phyloP scores from a whole-genome alignment of 805 yeast species.

The Metschnikowia amazonensis region DNA sequence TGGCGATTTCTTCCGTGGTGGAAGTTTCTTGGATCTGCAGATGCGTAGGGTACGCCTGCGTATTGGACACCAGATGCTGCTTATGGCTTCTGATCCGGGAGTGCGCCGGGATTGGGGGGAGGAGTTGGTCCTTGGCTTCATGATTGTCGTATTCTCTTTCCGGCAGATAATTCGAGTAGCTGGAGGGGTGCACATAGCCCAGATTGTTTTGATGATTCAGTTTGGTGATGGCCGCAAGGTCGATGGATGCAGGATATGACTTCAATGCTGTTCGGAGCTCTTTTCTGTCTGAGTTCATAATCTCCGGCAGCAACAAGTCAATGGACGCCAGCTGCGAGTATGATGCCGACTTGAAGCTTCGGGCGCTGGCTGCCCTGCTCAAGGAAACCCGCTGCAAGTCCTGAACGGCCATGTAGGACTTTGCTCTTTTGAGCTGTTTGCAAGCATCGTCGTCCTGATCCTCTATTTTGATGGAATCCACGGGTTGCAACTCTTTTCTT shows the following conservation, averaged over 20 bases:
- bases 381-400: conserved; percentile 8
- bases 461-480: conserved; percentile 34
- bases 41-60: conserved; percentile 12
- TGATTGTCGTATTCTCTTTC: conserved; percentile 2
- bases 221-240: conserved; percentile 52
- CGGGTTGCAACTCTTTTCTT: conserved; percentile 20
- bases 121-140: conserved; percentile 3
- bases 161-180: conserved; percentile 5
- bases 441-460: conserved; percentile 43
- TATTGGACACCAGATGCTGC: conserved; percentile 4
- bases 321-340: conserved; percentile 10
- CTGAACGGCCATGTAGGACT: conserved; percentile 21
- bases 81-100: conserved; percentile 4
- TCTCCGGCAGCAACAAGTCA: conserved; percentile 18
- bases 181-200: background rate
- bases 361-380: conserved; percentile 12
- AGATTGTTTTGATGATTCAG: conserved; percentile 13
- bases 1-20: conserved; percentile 20
- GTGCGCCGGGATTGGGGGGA: conserved; percentile 8
- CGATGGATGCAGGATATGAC: conserved; percentile 51
- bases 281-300: conserved; percentile 12
- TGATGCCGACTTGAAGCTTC: conserved; percentile 7
- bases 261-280: conserved; percentile 16
- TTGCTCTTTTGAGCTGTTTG: conserved; percentile 37
- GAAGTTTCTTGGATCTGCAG: conserved; percentile 18